phyloP scores from a whole-genome alignment of 2,329 filamentous ascomycete genomes.

The Sporothrix variecibatus region DNA sequence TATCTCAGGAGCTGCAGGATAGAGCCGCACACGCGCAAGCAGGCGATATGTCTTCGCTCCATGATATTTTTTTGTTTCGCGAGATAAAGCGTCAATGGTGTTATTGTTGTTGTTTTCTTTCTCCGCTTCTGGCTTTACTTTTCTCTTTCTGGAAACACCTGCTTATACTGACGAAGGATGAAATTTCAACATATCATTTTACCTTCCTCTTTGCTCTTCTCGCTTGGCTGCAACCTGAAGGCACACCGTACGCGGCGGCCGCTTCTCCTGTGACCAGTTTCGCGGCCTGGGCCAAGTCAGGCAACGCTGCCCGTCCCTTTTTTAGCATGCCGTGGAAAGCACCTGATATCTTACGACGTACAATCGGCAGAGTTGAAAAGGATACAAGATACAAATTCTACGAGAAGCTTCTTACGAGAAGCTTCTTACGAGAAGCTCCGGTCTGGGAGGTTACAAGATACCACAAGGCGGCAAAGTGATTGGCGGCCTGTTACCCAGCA shows the following conservation, averaged over 20 bases:
- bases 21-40: background rate
- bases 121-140: background rate
- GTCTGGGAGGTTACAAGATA: background rate
- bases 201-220: background rate
- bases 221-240: background rate
- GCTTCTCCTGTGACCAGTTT: background rate
- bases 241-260: constrained; percentile 12
- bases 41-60: background rate
- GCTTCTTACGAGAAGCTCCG: background rate
- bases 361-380: background rate
- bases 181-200: background rate
- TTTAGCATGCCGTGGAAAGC: background rate
- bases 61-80: background rate
- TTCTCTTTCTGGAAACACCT: background rate
- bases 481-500: background rate
- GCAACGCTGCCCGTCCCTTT: background rate
- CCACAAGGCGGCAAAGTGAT: background rate
- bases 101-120: background rate
- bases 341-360: background rate
- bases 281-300: background rate
- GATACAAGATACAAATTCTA: too few species aligned
- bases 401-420: background rate
- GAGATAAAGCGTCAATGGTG: background rate
- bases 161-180: background rate
- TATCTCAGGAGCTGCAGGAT: background rate